Evolutionary conservation across 75 land plant species (phyloP).

Genomic region (Sequoiadendron giganteum): DNA sequence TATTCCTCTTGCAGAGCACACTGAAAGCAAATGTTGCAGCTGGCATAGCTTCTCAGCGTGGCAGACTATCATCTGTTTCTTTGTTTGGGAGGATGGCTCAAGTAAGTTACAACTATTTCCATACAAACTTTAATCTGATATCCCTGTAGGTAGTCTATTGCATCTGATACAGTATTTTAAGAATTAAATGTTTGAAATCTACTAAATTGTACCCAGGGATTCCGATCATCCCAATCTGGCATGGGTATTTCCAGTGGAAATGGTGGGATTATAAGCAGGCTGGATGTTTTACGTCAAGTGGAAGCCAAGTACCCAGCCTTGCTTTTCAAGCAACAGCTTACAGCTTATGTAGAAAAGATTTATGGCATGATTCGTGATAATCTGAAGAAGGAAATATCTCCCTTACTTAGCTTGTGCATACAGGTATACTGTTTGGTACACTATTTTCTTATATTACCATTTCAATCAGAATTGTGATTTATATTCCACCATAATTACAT

Average conservation of each 20-base stretch:
- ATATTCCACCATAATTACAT: background rate
- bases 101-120: slow-evolving; percentile 30
- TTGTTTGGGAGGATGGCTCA: slow-evolving; percentile 90
- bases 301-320: slow-evolving; percentile 84
- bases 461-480: background rate
- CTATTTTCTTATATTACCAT: background rate
- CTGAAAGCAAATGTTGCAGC: slow-evolving; percentile 73
- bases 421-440: slow-evolving; percentile 38
- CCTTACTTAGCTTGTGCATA: slow-evolving; percentile 55
- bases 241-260: slow-evolving; percentile 50
- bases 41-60: slow-evolving; percentile 44
- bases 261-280: slow-evolving; percentile 53
- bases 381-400: slow-evolving; percentile 77
- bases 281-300: slow-evolving; percentile 43
- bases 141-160: background rate
- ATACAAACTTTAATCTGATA: background rate
- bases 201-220: slow-evolving; percentile 28
- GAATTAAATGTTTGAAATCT: background rate
- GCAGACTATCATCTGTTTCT: slow-evolving; percentile 42
- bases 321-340: slow-evolving; percentile 77
- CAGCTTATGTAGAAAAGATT: slow-evolving; percentile 77
- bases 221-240: slow-evolving; percentile 38
- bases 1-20: slow-evolving; percentile 81
- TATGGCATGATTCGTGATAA: slow-evolving; percentile 70
- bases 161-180: background rate